phyloP scores from a whole-genome alignment of 805 yeast species.

The Dipodascus geniculatus region DNA sequence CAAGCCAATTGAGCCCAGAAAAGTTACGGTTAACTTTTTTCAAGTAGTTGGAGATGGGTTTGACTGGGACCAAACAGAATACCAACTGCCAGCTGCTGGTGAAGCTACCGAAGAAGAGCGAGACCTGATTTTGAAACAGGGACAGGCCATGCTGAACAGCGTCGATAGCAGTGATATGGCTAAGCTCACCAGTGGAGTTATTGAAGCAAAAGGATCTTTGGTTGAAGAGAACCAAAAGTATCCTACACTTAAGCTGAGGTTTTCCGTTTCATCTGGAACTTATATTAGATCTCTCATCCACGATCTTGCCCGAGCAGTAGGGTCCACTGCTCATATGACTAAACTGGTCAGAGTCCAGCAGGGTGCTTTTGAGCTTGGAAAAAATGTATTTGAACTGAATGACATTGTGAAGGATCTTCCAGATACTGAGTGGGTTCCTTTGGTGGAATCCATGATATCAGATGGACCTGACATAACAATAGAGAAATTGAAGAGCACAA shows the following conservation, averaged over 20 bases:
- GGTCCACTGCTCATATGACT: conserved; percentile 81
- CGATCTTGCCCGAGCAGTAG: conserved; percentile 75
- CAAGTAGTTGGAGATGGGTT: conserved; percentile 44
- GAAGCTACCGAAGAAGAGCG: conserved; percentile 26
- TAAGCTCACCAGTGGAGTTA: not conserved
- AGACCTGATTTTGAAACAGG: conserved; percentile 15
- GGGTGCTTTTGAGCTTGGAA: conserved; percentile 71
- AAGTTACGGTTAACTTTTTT: conserved; percentile 47
- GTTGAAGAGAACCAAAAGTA: conserved; percentile 7
- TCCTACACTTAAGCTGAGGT: conserved; percentile 50
- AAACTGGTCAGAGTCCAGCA: conserved; percentile 63
- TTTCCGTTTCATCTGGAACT: conserved; percentile 88
- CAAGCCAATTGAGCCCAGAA: conserved; percentile 63
- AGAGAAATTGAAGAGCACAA: not conserved
- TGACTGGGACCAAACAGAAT: conserved; percentile 40
- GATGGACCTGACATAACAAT: not conserved
- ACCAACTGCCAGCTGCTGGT: conserved; percentile 24
- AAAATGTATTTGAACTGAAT: conserved; percentile 50
- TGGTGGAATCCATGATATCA: not conserved
- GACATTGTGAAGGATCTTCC: conserved; percentile 35
- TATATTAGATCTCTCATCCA: conserved; percentile 83
- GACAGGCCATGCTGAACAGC: conserved; percentile 1
- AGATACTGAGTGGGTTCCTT: conserved; percentile 1
- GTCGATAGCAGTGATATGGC: conserved; percentile 4
- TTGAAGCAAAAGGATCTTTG: not conserved